These are phyloP conservation scores for Sporothrix curviconia DNA, from an alignment of 2,329 filamentous ascomycete genomes.

Conservation along the genomic window DNA sequence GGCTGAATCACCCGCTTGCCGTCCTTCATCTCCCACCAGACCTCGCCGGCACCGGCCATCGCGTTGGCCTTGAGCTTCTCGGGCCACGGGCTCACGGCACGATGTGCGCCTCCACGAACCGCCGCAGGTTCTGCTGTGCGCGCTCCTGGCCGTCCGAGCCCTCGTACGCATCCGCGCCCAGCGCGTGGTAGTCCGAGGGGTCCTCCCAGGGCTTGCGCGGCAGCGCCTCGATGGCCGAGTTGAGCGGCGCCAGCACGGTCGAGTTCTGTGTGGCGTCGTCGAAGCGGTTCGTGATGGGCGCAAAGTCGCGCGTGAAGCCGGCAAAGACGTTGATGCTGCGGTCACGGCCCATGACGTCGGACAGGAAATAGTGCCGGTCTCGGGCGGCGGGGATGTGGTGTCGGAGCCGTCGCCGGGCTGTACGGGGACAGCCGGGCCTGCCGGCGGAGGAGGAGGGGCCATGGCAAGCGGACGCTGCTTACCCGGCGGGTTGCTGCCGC, in stretches of 20 bases:
- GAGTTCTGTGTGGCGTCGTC: slow-evolving; percentile 61
- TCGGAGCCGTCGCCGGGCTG: slow-evolving; percentile 24
- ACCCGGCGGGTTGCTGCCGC: not conserved
- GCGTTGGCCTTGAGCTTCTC: slow-evolving; percentile 61
- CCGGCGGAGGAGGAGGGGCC: slow-evolving; percentile 19
- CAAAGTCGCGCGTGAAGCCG: slow-evolving; percentile 69
- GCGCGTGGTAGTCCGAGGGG: slow-evolving; percentile 60
- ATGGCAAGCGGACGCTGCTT: slow-evolving; percentile 14
- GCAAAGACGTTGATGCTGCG: slow-evolving; percentile 80
- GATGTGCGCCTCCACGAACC: slow-evolving; percentile 83
- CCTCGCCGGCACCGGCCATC: slow-evolving; percentile 53
- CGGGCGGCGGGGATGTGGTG: slow-evolving; percentile 9
- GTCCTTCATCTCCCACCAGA: slow-evolving; percentile 73
- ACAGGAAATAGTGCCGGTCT: slow-evolving; percentile 55
- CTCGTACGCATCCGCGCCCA: slow-evolving; percentile 68
- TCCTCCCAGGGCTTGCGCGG: slow-evolving; percentile 85
- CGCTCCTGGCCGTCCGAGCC: slow-evolving; percentile 68
- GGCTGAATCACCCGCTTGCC: slow-evolving; percentile 69
- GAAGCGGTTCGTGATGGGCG: slow-evolving; percentile 61
- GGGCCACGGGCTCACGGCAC: slow-evolving; percentile 70
- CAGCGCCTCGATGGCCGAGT: slow-evolving; percentile 69
- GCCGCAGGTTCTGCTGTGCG: slow-evolving; percentile 66
- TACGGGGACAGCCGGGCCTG: slow-evolving; percentile 19
- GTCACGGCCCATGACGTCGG: slow-evolving; percentile 76
- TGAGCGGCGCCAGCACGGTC: slow-evolving; percentile 81